phyloP scores from a whole-genome alignment of 1,139 yeast species.

The Hyphopichia wangnamkhiaoensis region DNA sequence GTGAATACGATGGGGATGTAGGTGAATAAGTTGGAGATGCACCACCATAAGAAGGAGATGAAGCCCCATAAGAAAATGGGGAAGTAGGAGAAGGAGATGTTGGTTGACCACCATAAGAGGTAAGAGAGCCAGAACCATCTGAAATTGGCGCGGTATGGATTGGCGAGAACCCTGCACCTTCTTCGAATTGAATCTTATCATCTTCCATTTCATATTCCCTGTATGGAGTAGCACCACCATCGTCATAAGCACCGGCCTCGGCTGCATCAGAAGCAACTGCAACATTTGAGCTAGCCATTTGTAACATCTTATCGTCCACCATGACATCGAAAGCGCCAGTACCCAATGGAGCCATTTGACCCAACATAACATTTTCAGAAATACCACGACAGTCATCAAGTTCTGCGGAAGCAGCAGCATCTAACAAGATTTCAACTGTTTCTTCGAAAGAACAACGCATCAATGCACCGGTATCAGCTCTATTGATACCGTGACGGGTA shows the following conservation, averaged over 20 bases:
- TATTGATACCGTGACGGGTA: slow-evolving; percentile 98
- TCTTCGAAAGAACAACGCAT: slow-evolving; percentile 99
- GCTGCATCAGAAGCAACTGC: slow-evolving; percentile 37
- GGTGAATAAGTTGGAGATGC: slow-evolving; percentile 54
- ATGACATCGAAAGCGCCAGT: slow-evolving; percentile 97
- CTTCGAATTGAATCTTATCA: slow-evolving; percentile 72
- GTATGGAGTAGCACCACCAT: slow-evolving; percentile 95
- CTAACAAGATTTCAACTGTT: slow-evolving; percentile 94
- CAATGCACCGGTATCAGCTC: slow-evolving; percentile 97
- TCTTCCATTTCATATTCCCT: slow-evolving; percentile 79
- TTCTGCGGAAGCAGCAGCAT: slow-evolving; percentile 98
- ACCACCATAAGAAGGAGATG: slow-evolving; percentile 61
- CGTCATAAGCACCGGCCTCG: slow-evolving; percentile 41
- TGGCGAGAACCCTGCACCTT: slow-evolving; percentile 92
- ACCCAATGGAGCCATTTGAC: slow-evolving; percentile 98
- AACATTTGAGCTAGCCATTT: slow-evolving; percentile 59
- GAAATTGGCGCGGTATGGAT: slow-evolving; percentile 82
- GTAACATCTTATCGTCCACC: slow-evolving; percentile 88
- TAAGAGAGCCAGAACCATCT: slow-evolving; percentile 86
- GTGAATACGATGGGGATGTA: slow-evolving; percentile 50
- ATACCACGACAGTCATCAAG: slow-evolving; percentile 98
- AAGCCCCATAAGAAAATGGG: slow-evolving; percentile 60
- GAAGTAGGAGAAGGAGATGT: slow-evolving; percentile 57
- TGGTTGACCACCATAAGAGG: slow-evolving; percentile 82
- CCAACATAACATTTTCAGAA: slow-evolving; percentile 95